phyloP scores from a whole-genome alignment of 306 rosid species.

The Quillaja saponaria region DNA sequence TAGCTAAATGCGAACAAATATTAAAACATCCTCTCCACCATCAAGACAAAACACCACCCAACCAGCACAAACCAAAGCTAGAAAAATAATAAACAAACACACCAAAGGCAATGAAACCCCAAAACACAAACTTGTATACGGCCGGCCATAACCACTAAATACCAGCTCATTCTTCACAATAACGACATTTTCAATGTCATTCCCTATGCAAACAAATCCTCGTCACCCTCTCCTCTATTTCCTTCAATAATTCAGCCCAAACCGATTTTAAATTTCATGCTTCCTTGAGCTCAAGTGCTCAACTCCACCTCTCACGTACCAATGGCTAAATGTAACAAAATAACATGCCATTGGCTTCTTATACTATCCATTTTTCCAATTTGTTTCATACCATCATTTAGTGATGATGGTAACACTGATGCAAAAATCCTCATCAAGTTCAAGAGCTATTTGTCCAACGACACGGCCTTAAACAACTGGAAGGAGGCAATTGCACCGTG shows the following conservation, averaged over 20 bases:
- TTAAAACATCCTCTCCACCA: conserved; percentile 31
- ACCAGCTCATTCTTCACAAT: conserved; percentile 54
- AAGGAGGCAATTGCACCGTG: conserved; percentile 11
- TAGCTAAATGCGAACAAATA: no score
- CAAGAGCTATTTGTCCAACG: conserved; percentile 45
- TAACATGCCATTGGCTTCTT: conserved; percentile 21
- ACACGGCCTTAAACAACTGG: conserved; percentile 48
- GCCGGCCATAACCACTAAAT: no score
- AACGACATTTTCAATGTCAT: conserved; percentile 50
- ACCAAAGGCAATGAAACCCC: conserved; percentile 32
- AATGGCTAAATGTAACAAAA: no score
- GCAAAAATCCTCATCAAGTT: conserved; percentile 48
- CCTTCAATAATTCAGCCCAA: conserved; percentile 11
- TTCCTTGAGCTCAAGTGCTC: no score
- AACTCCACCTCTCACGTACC: conserved; percentile 15
- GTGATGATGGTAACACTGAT: conserved; percentile 23
- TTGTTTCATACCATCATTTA: conserved; percentile 24
- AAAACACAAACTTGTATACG: not conserved
- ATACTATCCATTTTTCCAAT: conserved; percentile 16
- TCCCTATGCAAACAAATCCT: conserved; percentile 8
- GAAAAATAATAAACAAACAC: conserved; percentile 14
- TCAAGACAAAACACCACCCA: conserved; percentile 43
- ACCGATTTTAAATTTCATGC: conserved; percentile 25
- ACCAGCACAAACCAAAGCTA: conserved; percentile 32
- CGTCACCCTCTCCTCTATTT: conserved; percentile 3